Percentiles rank a stretch among this genome's conserved stretches.
Conservation (phyloP, 2,329 filamentous ascomycete species). For the Fusarium sp. region DNA sequence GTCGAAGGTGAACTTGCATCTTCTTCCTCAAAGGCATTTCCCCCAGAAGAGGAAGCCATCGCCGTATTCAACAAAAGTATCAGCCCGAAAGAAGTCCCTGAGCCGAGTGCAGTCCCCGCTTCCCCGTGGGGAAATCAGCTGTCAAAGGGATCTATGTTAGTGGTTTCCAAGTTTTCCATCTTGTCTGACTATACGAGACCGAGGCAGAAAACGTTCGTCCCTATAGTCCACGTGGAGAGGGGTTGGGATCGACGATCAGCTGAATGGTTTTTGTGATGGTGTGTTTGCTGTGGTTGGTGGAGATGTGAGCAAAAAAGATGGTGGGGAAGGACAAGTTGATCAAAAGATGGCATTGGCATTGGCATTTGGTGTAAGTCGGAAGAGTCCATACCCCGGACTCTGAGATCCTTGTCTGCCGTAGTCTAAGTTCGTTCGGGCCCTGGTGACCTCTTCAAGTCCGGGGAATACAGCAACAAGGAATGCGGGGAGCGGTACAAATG, state of each 20-base stretch:
- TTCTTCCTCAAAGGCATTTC: slow-evolving; percentile 2
- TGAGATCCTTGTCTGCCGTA: slow-evolving; percentile 3
- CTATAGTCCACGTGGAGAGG: slow-evolving; percentile 15
- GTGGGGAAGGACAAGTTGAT: slow-evolving; percentile 10
- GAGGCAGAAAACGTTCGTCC: slow-evolving; percentile 8
- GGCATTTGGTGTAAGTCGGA: not conserved
- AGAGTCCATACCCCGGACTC: slow-evolving; percentile 6
- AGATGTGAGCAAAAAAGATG: slow-evolving; percentile 5
- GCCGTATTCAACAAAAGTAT: slow-evolving; percentile 15
- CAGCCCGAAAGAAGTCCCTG: slow-evolving; percentile 29
- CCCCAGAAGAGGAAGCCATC: slow-evolving; percentile 37
- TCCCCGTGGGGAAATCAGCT: slow-evolving; percentile 26
- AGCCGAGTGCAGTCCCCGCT: slow-evolving; percentile 26
- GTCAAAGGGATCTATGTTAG: not conserved
- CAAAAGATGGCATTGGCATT: not conserved
- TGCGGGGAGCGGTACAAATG: not conserved
- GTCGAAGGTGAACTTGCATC: slow-evolving; percentile 8
- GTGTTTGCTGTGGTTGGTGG: slow-evolving; percentile 29
- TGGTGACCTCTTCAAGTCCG: slow-evolving; percentile 5
- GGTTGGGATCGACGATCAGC: slow-evolving; percentile 29
- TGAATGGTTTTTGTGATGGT: slow-evolving; percentile 8
- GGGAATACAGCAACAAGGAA: not conserved
- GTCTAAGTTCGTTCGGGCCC: not conserved
- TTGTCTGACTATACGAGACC: slow-evolving; percentile 6
- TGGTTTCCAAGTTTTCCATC: too few species aligned